phyloP scores from a whole-genome alignment of 345 rosid species.

The Brassica rapa region DNA sequence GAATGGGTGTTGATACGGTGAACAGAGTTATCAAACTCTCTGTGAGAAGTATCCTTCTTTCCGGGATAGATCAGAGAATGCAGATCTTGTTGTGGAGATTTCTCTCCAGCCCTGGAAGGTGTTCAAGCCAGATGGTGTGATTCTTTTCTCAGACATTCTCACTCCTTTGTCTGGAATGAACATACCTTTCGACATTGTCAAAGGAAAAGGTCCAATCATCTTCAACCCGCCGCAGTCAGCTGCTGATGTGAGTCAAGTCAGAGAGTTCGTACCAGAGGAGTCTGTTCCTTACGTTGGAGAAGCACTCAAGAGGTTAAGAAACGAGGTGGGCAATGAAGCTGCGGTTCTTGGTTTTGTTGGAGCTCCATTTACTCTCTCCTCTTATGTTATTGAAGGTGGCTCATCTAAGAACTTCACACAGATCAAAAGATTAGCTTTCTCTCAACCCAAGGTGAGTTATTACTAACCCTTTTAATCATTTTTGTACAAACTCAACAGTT shows the following conservation, averaged over 20 bases:
- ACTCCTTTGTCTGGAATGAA: conserved; percentile 99
- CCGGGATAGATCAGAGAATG: conserved; percentile 95
- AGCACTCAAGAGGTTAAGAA: conserved; percentile 77
- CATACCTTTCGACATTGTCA: conserved; percentile 94
- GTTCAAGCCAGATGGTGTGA: conserved; percentile 94
- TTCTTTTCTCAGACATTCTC: conserved; percentile 94
- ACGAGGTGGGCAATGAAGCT: conserved; percentile 82
- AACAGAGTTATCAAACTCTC: conserved; percentile 79
- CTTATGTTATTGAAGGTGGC: conserved; percentile 93
- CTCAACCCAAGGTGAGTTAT: conserved; percentile 73
- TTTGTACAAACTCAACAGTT: neutral
- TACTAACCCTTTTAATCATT: neutral
- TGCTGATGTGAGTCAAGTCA: conserved; percentile 73
- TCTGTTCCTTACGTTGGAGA: conserved; percentile 96
- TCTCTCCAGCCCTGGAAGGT: conserved; percentile 99
- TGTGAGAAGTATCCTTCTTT: conserved; percentile 92
- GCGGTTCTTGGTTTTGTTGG: conserved; percentile 96
- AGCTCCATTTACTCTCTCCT: conserved; percentile 98
- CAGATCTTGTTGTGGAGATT: conserved; percentile 91
- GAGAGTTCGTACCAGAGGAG: conserved; percentile 80
- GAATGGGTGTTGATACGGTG: conserved; percentile 1
- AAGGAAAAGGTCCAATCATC: conserved; percentile 94
- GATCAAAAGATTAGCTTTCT: conserved; percentile 84
- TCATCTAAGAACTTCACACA: conserved; percentile 91
- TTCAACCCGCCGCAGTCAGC: conserved; percentile 72